Evolutionary conservation across 1,284 basidiomycete species (phyloP).

Genomic region (Apiotrichum mycotoxinovorans): DNA sequence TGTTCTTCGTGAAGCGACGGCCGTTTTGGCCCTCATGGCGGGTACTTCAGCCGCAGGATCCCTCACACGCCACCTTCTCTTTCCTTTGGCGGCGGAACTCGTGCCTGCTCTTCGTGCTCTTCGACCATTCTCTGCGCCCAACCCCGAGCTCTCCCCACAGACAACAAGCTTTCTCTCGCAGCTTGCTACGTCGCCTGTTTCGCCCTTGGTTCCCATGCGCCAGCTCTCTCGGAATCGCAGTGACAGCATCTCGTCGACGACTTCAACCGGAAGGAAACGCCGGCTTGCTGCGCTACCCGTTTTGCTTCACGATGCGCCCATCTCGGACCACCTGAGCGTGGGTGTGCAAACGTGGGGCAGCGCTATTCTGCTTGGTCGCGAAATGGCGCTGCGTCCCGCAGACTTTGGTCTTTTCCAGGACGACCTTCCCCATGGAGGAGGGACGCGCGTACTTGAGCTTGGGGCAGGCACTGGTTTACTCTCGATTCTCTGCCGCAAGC

Average conservation of each 20-base stretch:
- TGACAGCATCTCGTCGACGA: not conserved
- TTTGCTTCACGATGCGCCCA: slow-evolving; percentile 65
- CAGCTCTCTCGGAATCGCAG: slow-evolving; percentile 1
- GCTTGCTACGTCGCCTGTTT: slow-evolving; percentile 35
- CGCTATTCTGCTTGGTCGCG: slow-evolving; percentile 74
- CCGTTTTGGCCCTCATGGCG: slow-evolving; percentile 62
- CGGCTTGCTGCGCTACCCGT: slow-evolving; percentile 47
- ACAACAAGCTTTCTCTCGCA: slow-evolving; percentile 37
- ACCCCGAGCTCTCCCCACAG: slow-evolving; percentile 35
- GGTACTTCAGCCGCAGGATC: slow-evolving; percentile 55
- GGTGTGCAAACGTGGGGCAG: slow-evolving; percentile 90
- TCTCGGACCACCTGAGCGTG: slow-evolving; percentile 70
- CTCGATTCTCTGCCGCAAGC: slow-evolving; percentile 60
- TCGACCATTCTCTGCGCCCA: slow-evolving; percentile 14
- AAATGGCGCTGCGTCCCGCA: slow-evolving; percentile 62
- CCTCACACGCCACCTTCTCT: slow-evolving; percentile 44
- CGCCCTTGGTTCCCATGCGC: slow-evolving; percentile 19
- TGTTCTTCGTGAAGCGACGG: slow-evolving; percentile 55
- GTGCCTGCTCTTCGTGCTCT: slow-evolving; percentile 26
- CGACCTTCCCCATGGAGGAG: slow-evolving; percentile 31
- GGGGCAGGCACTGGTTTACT: slow-evolving; percentile 85
- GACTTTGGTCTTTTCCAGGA: slow-evolving; percentile 33
- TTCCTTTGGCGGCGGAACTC: slow-evolving; percentile 38
- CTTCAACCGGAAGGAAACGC: not conserved
- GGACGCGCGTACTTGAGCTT: slow-evolving; percentile 66